phyloP scores from a whole-genome alignment of 2,329 filamentous ascomycete species.

The Orbilia quercus region DNA sequence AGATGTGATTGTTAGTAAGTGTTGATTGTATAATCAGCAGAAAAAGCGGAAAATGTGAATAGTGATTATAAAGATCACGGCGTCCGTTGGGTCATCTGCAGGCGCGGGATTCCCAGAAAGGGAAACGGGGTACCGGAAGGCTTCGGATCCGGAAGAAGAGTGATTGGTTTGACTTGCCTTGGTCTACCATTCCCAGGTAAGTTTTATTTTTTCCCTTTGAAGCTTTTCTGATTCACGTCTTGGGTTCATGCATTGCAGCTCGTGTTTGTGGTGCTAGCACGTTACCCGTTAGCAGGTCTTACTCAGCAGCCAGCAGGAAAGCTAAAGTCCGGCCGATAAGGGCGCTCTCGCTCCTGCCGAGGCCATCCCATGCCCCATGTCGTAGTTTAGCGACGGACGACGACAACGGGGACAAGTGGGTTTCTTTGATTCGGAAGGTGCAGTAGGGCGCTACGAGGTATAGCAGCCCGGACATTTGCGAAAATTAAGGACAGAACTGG shows the following conservation, averaged over 20 bases:
- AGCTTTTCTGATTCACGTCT: slow-evolving; percentile 5
- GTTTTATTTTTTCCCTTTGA: slow-evolving; percentile 9
- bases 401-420: slow-evolving; percentile 13
- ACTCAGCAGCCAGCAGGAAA: too few relatives aligned
- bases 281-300: too few relatives aligned
- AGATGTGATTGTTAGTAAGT: neutral
- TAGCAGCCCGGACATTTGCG: slow-evolving; percentile 20
- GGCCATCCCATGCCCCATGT: neutral
- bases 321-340: slow-evolving; percentile 20
- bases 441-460: neutral
- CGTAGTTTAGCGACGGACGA: neutral
- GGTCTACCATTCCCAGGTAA: too few relatives aligned
- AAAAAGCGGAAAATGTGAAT: neutral
- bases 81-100: slow-evolving; percentile 31
- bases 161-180: slow-evolving; percentile 10
- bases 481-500: slow-evolving; percentile 18
- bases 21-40: slow-evolving; percentile 36
- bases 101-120: slow-evolving; percentile 23
- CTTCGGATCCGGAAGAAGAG: slow-evolving; percentile 47
- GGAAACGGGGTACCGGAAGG: slow-evolving; percentile 42
- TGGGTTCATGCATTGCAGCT: slow-evolving; percentile 9
- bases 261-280: neutral
- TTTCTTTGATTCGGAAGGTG: slow-evolving; percentile 28
- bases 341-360: slow-evolving; percentile 16
- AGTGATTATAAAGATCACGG: slow-evolving; percentile 27